phyloP scores from a whole-genome alignment of 805 yeast genomes.

The Yarrowia porcina region DNA sequence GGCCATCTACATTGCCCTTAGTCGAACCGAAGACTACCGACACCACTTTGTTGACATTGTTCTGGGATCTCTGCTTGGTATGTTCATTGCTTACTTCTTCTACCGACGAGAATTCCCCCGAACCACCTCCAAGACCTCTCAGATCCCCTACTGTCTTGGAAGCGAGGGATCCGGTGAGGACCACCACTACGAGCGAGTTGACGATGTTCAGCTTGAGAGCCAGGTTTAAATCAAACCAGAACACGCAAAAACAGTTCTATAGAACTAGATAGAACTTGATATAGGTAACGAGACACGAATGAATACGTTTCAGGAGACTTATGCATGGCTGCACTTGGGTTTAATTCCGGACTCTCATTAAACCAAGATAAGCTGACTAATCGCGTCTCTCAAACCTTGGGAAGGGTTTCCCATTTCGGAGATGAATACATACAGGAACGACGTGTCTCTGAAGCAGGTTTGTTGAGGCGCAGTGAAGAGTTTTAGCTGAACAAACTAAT shows the following conservation, averaged over 20 bases:
- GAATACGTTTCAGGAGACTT: background rate
- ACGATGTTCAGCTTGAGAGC: conserved; percentile 20
- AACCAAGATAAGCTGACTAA: conserved; percentile 4
- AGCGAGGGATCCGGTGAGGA: conserved; percentile 18
- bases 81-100: conserved; percentile 53
- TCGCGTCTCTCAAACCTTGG: background rate
- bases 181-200: conserved; percentile 19
- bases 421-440: background rate
- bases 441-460: background rate
- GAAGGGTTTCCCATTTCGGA: conserved; percentile 9
- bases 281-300: background rate
- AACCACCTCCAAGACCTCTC: conserved; percentile 14
- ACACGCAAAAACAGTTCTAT: background rate
- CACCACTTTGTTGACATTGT: conserved; percentile 88
- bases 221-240: background rate
- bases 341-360: background rate
- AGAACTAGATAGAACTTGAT: background rate
- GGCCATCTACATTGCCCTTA: conserved; percentile 74
- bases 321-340: background rate
- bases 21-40: conserved; percentile 85
- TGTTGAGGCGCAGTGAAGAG: background rate
- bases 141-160: conserved; percentile 13
- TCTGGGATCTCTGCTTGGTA: conserved; percentile 69
- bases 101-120: conserved; percentile 37
- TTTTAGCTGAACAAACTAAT: no score